Evolutionary conservation across 169 alveolate species (phyloP).

Genomic region (Miamiensis avidus): DNA sequence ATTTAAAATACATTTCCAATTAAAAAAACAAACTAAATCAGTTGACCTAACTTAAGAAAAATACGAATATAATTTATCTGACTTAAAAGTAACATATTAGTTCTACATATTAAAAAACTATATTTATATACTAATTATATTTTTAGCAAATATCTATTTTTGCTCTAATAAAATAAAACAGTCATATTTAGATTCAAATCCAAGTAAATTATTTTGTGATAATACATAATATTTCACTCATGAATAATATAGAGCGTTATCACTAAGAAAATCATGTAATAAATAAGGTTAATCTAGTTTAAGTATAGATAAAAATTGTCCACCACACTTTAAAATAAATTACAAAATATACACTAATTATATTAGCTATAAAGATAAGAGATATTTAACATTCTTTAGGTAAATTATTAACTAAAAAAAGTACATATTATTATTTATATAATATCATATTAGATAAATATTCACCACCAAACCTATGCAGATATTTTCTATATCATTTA

Average conservation of each 20-base stretch:
- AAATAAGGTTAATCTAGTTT: not conserved
- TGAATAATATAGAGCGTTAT: not conserved
- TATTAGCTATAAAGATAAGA: not conserved
- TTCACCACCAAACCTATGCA: not conserved
- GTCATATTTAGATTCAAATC: not conserved
- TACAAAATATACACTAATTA: no score
- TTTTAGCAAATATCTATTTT: not conserved
- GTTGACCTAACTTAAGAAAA: not conserved
- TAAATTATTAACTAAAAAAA: no score
- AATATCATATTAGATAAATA: not conserved
- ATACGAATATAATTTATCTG: not conserved
- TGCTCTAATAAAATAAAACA: not conserved
- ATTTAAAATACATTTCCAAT: no score
- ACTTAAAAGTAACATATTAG: not conserved
- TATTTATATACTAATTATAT: no score
- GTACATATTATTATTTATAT: no score
- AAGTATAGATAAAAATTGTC: not conserved
- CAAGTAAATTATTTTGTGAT: not conserved
- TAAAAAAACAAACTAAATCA: not conserved
- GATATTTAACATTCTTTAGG: not conserved
- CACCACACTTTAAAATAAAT: not conserved
- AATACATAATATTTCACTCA: not conserved
- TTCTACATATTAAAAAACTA: no score
- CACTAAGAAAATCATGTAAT: not conserved
- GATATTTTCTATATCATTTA: not conserved